Conservation (phyloP, 495 filamentous ascomycete species). For the Penicillium canescens region DNA sequence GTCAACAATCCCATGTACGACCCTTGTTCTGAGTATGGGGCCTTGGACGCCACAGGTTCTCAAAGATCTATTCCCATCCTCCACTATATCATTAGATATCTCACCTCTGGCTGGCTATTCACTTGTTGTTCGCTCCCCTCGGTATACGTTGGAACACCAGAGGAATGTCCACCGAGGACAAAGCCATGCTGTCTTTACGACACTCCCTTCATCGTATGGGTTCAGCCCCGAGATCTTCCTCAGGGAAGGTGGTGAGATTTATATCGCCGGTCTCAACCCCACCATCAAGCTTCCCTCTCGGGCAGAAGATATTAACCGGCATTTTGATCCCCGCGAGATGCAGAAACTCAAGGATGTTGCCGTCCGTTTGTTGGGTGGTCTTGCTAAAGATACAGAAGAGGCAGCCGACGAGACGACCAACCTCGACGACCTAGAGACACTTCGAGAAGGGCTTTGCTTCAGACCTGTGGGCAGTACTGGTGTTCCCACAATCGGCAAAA, state of each 20-base stretch:
- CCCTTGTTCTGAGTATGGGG: slow-evolving; percentile 66
- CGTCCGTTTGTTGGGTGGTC: slow-evolving; percentile 52
- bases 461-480: slow-evolving; percentile 66
- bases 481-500: slow-evolving; percentile 57
- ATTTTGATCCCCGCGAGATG: slow-evolving; percentile 46
- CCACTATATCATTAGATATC: slow-evolving; percentile 52
- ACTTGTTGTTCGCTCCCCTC: slow-evolving; percentile 62
- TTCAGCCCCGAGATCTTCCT: slow-evolving; percentile 77
- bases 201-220: slow-evolving; percentile 40
- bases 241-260: slow-evolving; percentile 63
- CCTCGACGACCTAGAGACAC: slow-evolving; percentile 58
- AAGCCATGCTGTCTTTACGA: slow-evolving; percentile 74
- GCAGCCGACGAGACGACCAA: slow-evolving; percentile 23
- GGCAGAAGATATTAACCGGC: slow-evolving; percentile 46
- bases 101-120: slow-evolving; percentile 70
- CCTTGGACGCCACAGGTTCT: slow-evolving; percentile 69
- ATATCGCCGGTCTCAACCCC: slow-evolving; percentile 73
- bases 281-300: slow-evolving; percentile 57
- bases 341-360: slow-evolving; percentile 54
- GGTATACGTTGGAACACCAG: slow-evolving; percentile 39
- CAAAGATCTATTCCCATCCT: slow-evolving; percentile 59
- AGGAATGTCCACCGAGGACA: slow-evolving; percentile 25
- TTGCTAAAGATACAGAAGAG: slow-evolving; percentile 14
- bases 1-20: slow-evolving; percentile 44
- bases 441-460: slow-evolving; percentile 70